phyloP scores from a whole-genome alignment of 2,329 filamentous ascomycete genomes.

The Xylariaceae sp. region DNA sequence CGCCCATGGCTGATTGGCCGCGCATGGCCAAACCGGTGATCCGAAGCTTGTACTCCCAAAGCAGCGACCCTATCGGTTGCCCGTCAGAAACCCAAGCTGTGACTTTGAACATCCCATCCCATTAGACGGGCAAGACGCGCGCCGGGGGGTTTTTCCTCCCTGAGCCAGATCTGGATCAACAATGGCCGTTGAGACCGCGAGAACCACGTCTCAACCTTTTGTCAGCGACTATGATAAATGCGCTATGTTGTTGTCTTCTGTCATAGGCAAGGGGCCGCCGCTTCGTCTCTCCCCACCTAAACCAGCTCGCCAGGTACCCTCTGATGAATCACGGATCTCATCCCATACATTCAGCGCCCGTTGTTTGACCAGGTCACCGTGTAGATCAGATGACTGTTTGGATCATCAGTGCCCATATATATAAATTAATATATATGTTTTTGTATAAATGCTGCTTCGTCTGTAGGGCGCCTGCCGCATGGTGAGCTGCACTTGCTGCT shows the following conservation, averaged over 20 bases:
- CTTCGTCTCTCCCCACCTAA: background rate
- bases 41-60: constrained; percentile 1
- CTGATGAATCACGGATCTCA: background rate
- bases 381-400: background rate
- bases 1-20: background rate
- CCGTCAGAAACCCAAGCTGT: background rate
- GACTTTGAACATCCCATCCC: background rate
- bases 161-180: background rate
- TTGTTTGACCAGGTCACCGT: background rate
- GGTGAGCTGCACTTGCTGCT: background rate
- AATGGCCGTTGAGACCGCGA: background rate
- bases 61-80: background rate
- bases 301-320: background rate
- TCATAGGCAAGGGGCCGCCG: background rate
- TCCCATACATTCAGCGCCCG: background rate
- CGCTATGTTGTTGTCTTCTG: background rate
- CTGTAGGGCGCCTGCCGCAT: background rate
- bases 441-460: background rate
- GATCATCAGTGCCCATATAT: background rate
- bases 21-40: background rate
- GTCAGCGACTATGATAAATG: background rate
- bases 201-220: background rate
- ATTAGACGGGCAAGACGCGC: background rate
- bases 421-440: background rate
- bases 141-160: background rate